Base-by-base conservation (phyloP, 345 rosid genomes). In the Citrus reticulata region DNA sequence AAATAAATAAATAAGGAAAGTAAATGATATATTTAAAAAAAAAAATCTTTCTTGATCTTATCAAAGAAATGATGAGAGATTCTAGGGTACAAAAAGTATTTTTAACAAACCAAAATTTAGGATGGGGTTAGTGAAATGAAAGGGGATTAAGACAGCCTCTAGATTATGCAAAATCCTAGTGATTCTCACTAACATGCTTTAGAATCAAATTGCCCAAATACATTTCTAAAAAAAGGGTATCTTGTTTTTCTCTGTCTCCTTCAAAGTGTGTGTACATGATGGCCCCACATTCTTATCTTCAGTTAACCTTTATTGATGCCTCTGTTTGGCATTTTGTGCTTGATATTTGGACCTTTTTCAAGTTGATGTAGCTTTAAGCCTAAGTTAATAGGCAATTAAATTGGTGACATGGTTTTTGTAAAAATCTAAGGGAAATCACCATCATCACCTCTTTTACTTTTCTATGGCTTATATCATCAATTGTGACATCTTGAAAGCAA, bases 281-380 rank as follows among this genome's bases (percentile, higher is more conserved):
- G 83, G 46, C 80, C 82, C 82, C 79, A 74, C 68, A 6, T 9
- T 34, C 83, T 77, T 62, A 67, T 77, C 85, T 58, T 77, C 55
- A 40, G 20, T 32, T 7, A 1, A 60, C 67, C 30, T 68, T 67
- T 59, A 24, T 40, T 19, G 29, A 67, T 82, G 59, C 81, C 74
- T 54, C 17, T 8, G 17, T 74, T 69, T 61, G 73, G 78, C 73
- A 77, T 42, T 46, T 74, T 34, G 61, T 57, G 30, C 4, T 75
- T 27, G 20, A 69, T 35, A 3, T 24, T 24, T 24, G 63, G 30
- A 35, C 11, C 19, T 74, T 35, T 55, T 76, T 22, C 20, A 34
- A 68, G 67, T 78, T 74, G 32, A 69, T 74, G 34, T 70, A 25
- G 5, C 81, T 82, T 78, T 74, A 82, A 69, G 77, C 70, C 40